Base-by-base conservation (phyloP, 345 rosid genomes). In the Eucalyptus cloeziana region DNA sequence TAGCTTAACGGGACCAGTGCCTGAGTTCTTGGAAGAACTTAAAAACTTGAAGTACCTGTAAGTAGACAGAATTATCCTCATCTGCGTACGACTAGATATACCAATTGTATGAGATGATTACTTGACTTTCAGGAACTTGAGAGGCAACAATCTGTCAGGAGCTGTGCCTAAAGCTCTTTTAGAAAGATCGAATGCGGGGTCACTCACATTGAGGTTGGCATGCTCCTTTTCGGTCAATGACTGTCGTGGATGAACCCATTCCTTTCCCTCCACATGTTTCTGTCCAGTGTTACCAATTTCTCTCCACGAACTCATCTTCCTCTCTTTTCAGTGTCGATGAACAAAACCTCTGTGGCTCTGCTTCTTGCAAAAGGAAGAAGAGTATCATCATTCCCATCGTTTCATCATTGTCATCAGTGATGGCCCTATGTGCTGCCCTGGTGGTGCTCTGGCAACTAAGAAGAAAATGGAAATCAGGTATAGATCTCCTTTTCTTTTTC, bases 131-230 rank as follows among this genome's bases (percentile, higher is more conserved):
- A 95, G 96, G 88, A 92, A 93, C 89, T 76, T 94, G 90, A 85
- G 87, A 88, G 93, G 94, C 89, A 95, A 95, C 89, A 90, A 93
- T 27, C 91, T 94, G n/a, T 83, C 92, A 14, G 97, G 97, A 51
- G 85, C 90, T 76, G 81, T 95, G 88, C 95, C 97, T 60, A 64
- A 33, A 86, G 83, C 88, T 33, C 94, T 95, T 87, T 44, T 89
- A 31, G 92, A 94, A 56, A 91, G 91, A 90, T 67, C 95, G 76
- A 88, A 79, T 21, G 80, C 88, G 4, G 92, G 93, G 30, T 89
- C 67, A 27, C 93, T 94, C 79, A 86, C 87, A 49, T 89, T 94
- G 50, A 93, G 93, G 97, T 95, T 86, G 25, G n/a, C 43, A 21
- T 37, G 47, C 83, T 37, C 83, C 83, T 21, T 37, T 76, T 37